A percentile compares a stretch with the other conserved stretches of the same genome.
Evolutionary conservation across 805 yeast species (phyloP).

Genomic region (Cyberlindnera mississippiensis): DNA sequence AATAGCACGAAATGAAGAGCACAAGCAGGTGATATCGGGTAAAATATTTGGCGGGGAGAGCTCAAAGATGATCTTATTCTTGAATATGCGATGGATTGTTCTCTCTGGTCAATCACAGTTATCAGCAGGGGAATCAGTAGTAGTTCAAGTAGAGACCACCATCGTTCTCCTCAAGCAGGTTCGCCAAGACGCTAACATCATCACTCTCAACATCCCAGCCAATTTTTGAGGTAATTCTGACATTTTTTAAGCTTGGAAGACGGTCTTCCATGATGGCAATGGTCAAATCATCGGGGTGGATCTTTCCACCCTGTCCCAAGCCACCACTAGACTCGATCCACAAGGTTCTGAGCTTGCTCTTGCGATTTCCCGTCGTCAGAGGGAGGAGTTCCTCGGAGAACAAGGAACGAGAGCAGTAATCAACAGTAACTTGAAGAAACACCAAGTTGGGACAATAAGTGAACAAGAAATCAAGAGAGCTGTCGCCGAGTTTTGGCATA

Average conservation of each 20-base stretch:
- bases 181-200: conserved; percentile 60
- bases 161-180: conserved; percentile 65
- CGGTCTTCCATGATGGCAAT: conserved; percentile 78
- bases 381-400: conserved; percentile 44
- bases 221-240: conserved; percentile 67
- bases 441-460: conserved; percentile 70
- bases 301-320: conserved; percentile 74
- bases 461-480: conserved; percentile 71
- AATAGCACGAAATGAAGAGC: too few species aligned
- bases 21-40: too few species aligned
- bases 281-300: conserved; percentile 86
- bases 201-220: conserved; percentile 79
- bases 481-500: conserved; percentile 70
- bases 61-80: too few species aligned
- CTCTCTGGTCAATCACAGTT: too few species aligned
- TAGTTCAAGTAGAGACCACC: conserved; percentile 69
- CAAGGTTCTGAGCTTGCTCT: conserved; percentile 55
- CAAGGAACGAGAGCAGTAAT: conserved; percentile 55
- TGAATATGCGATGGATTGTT: too few species aligned
- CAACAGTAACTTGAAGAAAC: conserved; percentile 68
- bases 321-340: conserved; percentile 82
- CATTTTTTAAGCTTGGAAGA: conserved; percentile 59
- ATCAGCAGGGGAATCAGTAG: conserved; percentile 15
- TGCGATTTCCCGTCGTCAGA: conserved; percentile 19
- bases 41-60: too few species aligned